phyloP scores from a whole-genome alignment of 2,329 filamentous ascomycete genomes.

The Laburnicola sp. region DNA sequence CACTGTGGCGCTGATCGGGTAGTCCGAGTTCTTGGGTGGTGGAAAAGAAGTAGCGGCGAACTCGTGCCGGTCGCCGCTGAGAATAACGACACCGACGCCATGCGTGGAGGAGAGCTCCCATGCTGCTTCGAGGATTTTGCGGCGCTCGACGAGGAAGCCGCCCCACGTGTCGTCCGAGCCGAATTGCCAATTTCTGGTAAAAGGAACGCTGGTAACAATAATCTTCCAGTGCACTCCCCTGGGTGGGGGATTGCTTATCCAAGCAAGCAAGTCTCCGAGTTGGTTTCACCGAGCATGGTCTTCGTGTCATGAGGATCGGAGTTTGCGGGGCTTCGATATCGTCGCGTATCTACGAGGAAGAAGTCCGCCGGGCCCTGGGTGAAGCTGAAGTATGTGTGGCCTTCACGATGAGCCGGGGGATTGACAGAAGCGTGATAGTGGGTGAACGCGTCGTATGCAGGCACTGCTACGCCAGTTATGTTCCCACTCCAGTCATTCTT shows the following conservation, averaged over 20 bases:
- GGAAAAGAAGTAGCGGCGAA: conserved; percentile 84
- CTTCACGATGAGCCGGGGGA: conserved; percentile 67
- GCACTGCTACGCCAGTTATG: conserved; percentile 75
- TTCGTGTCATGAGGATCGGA: conserved; percentile 68
- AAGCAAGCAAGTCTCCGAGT: conserved; percentile 75
- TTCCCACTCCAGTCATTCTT: conserved; percentile 89
- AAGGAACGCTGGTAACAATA: conserved; percentile 84
- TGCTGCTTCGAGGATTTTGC: conserved; percentile 81
- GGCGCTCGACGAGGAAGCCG: conserved; percentile 81
- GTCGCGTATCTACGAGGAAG: conserved; percentile 91
- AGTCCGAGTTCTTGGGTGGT: conserved; percentile 60
- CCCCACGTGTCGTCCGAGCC: conserved; percentile 92
- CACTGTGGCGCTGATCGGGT: conserved; percentile 58
- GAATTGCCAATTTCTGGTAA: conserved; percentile 96
- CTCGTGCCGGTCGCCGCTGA: conserved; percentile 94
- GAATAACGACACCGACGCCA: conserved; percentile 75
- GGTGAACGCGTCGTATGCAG: conserved; percentile 80
- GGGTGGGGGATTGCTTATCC: conserved; percentile 72
- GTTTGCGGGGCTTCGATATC: conserved; percentile 74
- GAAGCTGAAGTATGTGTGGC: conserved; percentile 86
- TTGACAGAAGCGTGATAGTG: conserved; percentile 86
- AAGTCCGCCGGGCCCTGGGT: conserved; percentile 87
- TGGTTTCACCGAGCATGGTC: conserved; percentile 86
- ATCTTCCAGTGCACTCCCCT: conserved; percentile 90
- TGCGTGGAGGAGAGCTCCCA: conserved; percentile 76